A percentile compares a stretch with the other conserved stretches of the same genome.
Conservation (phyloP, 768 basidiomycete genomes). For the Dentipellis fragilis region DNA sequence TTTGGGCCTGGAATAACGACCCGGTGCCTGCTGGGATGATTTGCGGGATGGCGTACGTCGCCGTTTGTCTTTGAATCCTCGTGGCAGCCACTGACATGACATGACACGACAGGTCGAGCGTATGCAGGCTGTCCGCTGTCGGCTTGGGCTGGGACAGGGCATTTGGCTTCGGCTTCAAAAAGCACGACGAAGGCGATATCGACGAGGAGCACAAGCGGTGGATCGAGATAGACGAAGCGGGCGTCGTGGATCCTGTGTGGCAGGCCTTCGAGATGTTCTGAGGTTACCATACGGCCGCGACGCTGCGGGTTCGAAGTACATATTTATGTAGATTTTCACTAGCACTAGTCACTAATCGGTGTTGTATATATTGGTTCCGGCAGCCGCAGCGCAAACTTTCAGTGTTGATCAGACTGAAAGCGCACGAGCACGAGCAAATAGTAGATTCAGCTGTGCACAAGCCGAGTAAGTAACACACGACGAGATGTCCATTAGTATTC, state of each 20-base stretch:
- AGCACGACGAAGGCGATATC: conserved; percentile 30
- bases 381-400: not conserved
- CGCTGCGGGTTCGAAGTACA: too few relatives aligned
- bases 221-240: conserved; percentile 59
- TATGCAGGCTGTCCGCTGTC: conserved; percentile 49
- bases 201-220: conserved; percentile 40
- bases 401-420: too few relatives aligned
- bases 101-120: conserved; percentile 46
- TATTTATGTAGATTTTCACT: not conserved
- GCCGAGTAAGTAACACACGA: too few relatives aligned
- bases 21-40: conserved; percentile 40
- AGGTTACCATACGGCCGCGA: not conserved
- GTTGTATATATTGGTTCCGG: not conserved
- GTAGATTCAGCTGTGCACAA: too few relatives aligned
- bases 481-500: too few relatives aligned
- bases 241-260: conserved; percentile 48
- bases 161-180: conserved; percentile 37
- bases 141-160: conserved; percentile 56
- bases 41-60: conserved; percentile 46
- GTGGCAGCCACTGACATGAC: not conserved
- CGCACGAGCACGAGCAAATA: too few relatives aligned
- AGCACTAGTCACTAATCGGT: too few relatives aligned
- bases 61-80: not conserved
- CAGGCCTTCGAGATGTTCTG: conserved; percentile 42
- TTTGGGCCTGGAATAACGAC: conserved; percentile 41